Conservation (phyloP, 2,329 filamentous ascomycete species). For the Ophiostoma perfectum region DNA sequence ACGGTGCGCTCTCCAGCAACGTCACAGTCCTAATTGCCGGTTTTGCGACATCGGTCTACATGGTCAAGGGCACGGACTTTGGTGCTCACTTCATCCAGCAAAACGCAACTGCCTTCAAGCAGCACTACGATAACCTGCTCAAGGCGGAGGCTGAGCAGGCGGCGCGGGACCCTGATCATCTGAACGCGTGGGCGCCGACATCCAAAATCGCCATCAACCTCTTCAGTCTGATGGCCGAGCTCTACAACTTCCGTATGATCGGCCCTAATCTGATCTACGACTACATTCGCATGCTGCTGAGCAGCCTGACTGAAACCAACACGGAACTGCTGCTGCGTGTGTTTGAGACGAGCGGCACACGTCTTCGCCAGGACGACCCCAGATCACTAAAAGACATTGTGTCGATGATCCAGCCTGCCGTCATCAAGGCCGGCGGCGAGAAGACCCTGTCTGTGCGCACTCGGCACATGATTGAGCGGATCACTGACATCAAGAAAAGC, state of each 20-base stretch:
- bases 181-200: constrained; percentile 20
- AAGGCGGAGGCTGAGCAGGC: constrained; percentile 28
- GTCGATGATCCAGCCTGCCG: constrained; percentile 65
- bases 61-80: constrained; percentile 80
- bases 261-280: constrained; percentile 82
- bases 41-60: constrained; percentile 83
- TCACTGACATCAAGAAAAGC: constrained; percentile 92
- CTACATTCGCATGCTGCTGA: constrained; percentile 73
- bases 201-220: constrained; percentile 68
- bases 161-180: constrained; percentile 19
- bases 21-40: constrained; percentile 87
- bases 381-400: constrained; percentile 86
- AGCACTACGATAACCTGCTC: constrained; percentile 50
- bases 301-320: constrained; percentile 72
- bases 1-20: constrained; percentile 73
- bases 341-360: constrained; percentile 73
- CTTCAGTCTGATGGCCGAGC: constrained; percentile 72
- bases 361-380: constrained; percentile 83
- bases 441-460: constrained; percentile 75
- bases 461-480: constrained; percentile 96
- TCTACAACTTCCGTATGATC: constrained; percentile 90
- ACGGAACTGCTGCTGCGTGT: constrained; percentile 83
- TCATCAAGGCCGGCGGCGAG: constrained; percentile 58
- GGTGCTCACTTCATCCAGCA: constrained; percentile 75
- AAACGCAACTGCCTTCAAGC: constrained; percentile 54